Percentiles rank a stretch among this genome's conserved stretches.
phyloP scores from a whole-genome alignment of 306 rosid genomes.

The Cotoneaster glaucophyllus region DNA sequence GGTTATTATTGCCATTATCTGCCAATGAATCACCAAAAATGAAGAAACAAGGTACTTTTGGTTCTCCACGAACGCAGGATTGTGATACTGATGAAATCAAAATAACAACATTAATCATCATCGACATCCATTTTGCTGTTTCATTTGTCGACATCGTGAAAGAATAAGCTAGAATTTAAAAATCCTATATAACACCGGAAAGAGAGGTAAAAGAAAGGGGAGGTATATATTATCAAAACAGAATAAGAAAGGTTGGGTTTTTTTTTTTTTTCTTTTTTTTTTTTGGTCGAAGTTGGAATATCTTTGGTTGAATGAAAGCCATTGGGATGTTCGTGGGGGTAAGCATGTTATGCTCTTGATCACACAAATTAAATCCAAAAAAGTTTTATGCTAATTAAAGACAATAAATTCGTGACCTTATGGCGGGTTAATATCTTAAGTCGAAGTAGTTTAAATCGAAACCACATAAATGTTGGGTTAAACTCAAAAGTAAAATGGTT shows the following conservation, averaged over 20 bases:
- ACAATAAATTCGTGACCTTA: no score
- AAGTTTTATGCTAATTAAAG: no score
- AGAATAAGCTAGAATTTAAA: not conserved
- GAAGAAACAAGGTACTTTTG: constrained; percentile 33
- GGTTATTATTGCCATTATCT: constrained; percentile 57
- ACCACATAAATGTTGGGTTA: no score
- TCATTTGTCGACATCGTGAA: not conserved
- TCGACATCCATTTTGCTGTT: not conserved
- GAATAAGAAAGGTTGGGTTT: not conserved
- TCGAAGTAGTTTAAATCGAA: no score
- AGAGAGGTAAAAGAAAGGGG: not conserved
- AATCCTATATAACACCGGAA: no score
- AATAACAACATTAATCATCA: not conserved
- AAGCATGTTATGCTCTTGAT: not conserved
- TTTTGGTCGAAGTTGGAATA: not conserved
- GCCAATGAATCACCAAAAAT: constrained; percentile 51
- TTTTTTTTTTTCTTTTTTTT: not conserved
- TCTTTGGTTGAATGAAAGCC: not conserved
- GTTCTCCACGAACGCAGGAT: not conserved
- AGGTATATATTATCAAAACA: not conserved
- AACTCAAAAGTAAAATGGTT: no score
- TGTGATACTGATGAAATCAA: not conserved
- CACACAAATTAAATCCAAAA: not conserved
- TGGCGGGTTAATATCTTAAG: no score
- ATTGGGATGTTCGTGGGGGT: not conserved